phyloP scores from a whole-genome alignment of 192 early-diverging fungal genomes.

The Dissophora ornata region DNA sequence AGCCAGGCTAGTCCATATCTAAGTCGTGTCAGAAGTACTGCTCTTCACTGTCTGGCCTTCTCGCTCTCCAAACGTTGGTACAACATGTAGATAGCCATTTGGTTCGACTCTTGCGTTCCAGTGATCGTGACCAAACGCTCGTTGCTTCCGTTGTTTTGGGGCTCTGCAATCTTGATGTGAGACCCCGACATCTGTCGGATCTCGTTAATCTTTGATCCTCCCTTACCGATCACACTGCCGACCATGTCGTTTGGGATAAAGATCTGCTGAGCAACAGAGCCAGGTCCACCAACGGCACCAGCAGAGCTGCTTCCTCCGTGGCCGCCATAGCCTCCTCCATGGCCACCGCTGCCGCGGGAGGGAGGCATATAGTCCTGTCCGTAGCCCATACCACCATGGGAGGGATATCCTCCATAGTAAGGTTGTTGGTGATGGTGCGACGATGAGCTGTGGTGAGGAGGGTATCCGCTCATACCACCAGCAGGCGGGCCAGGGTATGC shows the following conservation, averaged over 20 bases:
- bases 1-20: too few relatives aligned
- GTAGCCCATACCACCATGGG: conserved; percentile 50
- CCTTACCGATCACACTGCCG: conserved; percentile 96
- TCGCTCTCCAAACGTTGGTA: conserved; percentile 91
- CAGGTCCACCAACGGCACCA: conserved; percentile 31
- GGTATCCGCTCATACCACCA: conserved; percentile 48
- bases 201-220: conserved; percentile 84
- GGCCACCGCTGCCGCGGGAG: conserved; percentile 16
- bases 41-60: conserved; percentile 58
- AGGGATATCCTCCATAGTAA: conserved; percentile 52
- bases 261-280: conserved; percentile 68
- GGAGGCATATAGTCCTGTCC: conserved; percentile 57
- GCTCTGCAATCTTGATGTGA: conserved; percentile 90
- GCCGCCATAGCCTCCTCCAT: conserved; percentile 10
- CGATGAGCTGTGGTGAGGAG: conserved; percentile 35
- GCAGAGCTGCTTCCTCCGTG: conserved; percentile 3
- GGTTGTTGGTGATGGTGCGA: conserved; percentile 52
- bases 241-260: conserved; percentile 76
- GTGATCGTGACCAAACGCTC: conserved; percentile 93
- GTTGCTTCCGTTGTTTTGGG: conserved; percentile 65
- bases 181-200: conserved; percentile 82
- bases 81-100: conserved; percentile 92
- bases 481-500: conserved; percentile 40
- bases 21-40: too few relatives aligned
- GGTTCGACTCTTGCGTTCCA: conserved; percentile 87